Percentiles rank a stretch among this genome's conserved stretches.
These are phyloP conservation scores for Tetracladium setigerum DNA, from an alignment of 495 filamentous ascomycete species.

Conservation along the genomic window DNA sequence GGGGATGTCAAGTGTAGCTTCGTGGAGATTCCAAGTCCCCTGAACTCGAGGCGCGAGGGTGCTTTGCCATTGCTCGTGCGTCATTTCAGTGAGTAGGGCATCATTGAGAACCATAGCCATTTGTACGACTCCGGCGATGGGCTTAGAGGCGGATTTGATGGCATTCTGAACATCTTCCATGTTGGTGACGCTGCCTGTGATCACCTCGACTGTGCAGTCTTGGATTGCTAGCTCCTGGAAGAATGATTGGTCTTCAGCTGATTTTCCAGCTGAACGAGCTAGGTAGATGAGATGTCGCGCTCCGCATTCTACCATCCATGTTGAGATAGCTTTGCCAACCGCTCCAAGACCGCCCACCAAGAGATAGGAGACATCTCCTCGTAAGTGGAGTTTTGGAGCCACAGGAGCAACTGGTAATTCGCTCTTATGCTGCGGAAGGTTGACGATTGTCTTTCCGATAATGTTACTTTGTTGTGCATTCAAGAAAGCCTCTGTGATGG, in stretches of 20 bases:
- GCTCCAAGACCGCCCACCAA: slow-evolving; percentile 56
- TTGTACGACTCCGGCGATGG: slow-evolving; percentile 8
- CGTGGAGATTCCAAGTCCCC: slow-evolving; percentile 49
- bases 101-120: slow-evolving; percentile 11
- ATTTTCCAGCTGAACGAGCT: slow-evolving; percentile 37
- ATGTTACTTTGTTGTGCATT: slow-evolving; percentile 31
- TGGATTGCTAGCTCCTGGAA: slow-evolving; percentile 30
- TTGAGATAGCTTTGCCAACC: slow-evolving; percentile 49
- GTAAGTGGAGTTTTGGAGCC: neutral
- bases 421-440: neutral
- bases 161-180: slow-evolving; percentile 39
- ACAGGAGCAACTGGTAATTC: neutral
- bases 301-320: slow-evolving; percentile 50
- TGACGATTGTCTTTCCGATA: slow-evolving; percentile 24
- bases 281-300: slow-evolving; percentile 50
- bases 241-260: slow-evolving; percentile 19
- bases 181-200: slow-evolving; percentile 9
- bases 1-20: slow-evolving; percentile 27
- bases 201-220: slow-evolving; percentile 25
- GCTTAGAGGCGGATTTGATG: neutral
- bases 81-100: slow-evolving; percentile 38
- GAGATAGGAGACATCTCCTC: slow-evolving; percentile 40
- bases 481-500: slow-evolving; percentile 28
- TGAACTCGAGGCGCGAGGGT: slow-evolving; percentile 47
- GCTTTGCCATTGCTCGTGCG: slow-evolving; percentile 33